phyloP scores from a whole-genome alignment of 768 basidiomycete genomes.

The Leccinellum albellum region DNA sequence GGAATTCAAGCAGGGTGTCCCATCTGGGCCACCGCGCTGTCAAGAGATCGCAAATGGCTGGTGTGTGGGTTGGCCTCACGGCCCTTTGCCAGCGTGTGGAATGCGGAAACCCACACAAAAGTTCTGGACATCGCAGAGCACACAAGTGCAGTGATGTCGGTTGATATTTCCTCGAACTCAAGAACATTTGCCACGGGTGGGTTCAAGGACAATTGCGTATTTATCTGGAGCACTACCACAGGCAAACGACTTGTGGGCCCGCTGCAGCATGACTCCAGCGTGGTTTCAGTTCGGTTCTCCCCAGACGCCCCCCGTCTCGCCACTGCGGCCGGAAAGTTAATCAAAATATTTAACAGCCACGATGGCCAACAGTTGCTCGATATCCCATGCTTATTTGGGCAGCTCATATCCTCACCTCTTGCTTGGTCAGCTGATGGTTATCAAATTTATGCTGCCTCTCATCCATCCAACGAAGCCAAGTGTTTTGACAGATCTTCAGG shows the following conservation, averaged over 20 bases:
- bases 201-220: neutral
- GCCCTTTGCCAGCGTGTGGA: neutral
- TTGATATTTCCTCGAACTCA: neutral
- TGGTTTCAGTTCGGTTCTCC: neutral
- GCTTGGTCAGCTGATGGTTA: neutral
- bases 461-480: neutral
- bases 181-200: neutral
- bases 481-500: neutral
- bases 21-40: neutral
- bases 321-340: neutral
- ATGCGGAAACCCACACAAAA: neutral
- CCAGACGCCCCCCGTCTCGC: neutral
- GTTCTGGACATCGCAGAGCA: neutral
- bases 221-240: neutral
- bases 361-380: neutral
- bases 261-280: neutral
- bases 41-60: neutral
- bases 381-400: neutral
- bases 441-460: neutral
- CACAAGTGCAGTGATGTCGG: neutral
- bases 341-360: neutral
- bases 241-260: neutral
- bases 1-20: neutral
- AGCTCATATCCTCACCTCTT: neutral
- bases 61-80: neutral